Evolutionary conservation across 1,139 yeast genomes (phyloP).

Genomic region (Blastobotrys capitulatus): DNA sequence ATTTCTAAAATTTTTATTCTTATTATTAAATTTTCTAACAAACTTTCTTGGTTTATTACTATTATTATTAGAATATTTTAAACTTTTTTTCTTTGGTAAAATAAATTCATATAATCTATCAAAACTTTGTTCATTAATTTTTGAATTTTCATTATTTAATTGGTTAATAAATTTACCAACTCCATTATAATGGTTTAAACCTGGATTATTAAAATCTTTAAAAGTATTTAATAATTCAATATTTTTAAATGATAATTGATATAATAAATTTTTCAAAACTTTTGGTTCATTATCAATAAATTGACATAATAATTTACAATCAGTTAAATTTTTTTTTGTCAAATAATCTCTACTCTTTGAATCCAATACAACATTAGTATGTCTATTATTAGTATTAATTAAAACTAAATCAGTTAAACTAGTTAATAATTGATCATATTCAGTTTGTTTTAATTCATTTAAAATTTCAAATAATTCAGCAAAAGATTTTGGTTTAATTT

Average conservation of each 20-base stretch:
- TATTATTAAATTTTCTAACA: not conserved
- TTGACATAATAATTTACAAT: not conserved
- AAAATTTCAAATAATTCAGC: conserved; percentile 5
- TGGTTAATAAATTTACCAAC: not conserved
- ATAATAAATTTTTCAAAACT: not conserved
- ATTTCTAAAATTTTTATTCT: not conserved
- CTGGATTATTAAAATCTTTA: not conserved
- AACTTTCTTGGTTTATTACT: not conserved
- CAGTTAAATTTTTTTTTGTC: not conserved
- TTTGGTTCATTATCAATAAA: conserved; percentile 4
- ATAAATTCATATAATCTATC: not conserved
- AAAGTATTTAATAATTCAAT: not conserved
- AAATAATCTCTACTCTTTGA: not conserved
- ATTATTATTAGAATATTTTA: not conserved
- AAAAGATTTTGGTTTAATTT: conserved; percentile 1
- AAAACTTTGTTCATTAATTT: not conserved
- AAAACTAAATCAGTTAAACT: not conserved
- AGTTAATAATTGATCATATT: not conserved
- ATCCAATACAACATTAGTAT: not conserved
- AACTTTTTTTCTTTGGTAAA: not conserved
- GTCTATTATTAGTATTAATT: not conserved
- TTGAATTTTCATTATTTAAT: not conserved
- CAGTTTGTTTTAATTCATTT: not conserved
- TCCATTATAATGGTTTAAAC: not conserved
- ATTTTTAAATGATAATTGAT: not conserved